phyloP scores from a whole-genome alignment of 1,284 basidiomycete genomes.

The Exsudoporus floridanus region DNA sequence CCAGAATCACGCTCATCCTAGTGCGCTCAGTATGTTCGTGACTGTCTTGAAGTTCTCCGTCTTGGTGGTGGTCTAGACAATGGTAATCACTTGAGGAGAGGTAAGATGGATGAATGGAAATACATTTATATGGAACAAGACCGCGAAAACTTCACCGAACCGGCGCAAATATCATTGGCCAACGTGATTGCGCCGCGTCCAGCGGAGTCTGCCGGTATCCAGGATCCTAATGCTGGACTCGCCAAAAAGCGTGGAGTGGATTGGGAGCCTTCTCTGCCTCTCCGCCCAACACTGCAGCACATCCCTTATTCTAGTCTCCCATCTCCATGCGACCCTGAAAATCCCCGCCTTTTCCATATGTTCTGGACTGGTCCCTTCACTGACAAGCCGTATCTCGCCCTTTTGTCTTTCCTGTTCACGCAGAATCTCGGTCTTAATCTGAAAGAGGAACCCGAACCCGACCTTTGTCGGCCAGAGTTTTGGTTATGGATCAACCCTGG shows the following conservation, averaged over 20 bases:
- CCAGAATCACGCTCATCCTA: conserved; percentile 10
- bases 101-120: conserved; percentile 59
- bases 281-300: conserved; percentile 41
- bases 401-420: conserved; percentile 73
- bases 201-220: conserved; percentile 25
- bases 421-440: conserved; percentile 70
- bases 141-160: conserved; percentile 40
- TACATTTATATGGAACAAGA: conserved; percentile 64
- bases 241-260: conserved; percentile 45
- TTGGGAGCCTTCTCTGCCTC: conserved; percentile 42
- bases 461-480: conserved; percentile 68
- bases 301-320: conserved; percentile 40
- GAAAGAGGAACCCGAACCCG: conserved; percentile 36
- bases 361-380: conserved; percentile 81
- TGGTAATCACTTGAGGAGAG: conserved; percentile 55
- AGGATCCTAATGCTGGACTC: conserved; percentile 42
- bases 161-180: conserved; percentile 27
- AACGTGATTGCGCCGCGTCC: conserved; percentile 33
- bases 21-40: conserved; percentile 64
- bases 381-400: conserved; percentile 75
- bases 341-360: conserved; percentile 75
- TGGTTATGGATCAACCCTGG: conserved; percentile 91
- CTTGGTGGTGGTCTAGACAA: conserved; percentile 67
- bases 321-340: conserved; percentile 58
- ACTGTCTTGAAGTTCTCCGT: conserved; percentile 73